Evolutionary conservation across 139 green algal genomes (phyloP).

Genomic region (Dunaliella sp.): DNA sequence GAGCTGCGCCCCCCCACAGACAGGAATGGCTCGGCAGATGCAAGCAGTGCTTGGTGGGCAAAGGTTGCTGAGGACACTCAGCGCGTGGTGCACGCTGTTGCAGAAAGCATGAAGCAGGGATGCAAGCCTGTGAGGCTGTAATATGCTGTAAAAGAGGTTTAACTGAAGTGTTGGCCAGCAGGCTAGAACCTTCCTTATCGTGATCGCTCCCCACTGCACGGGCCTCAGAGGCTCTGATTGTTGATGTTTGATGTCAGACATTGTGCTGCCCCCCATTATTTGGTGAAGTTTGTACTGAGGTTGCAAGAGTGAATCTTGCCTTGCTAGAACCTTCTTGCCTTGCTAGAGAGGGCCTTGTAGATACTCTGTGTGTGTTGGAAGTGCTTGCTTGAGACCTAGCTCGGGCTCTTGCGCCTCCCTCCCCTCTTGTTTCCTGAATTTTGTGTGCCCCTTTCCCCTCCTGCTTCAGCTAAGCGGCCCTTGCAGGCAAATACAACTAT

Average conservation of each 20-base stretch:
- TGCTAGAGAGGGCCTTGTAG: no score
- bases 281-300: background rate
- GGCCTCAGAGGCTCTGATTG: no score
- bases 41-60: background rate
- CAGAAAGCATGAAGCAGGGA: constrained; percentile 4
- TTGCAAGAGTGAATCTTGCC: background rate
- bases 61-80: constrained; percentile 9
- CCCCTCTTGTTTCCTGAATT: background rate
- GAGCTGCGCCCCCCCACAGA: background rate
- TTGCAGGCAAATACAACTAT: background rate
- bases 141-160: background rate
- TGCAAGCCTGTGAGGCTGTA: background rate
- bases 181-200: no score
- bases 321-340: no score
- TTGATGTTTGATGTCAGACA: no score
- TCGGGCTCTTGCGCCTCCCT: background rate
- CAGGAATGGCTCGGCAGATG: background rate
- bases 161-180: no score
- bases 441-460: background rate
- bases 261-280: no score
- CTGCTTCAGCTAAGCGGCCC: background rate
- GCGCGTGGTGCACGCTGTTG: constrained; percentile 13
- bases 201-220: no score
- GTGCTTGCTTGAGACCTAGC: background rate
- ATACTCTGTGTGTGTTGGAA: no score